Evolutionary conservation across 2,329 filamentous ascomycete genomes (phyloP).

Genomic region (Colletotrichum scovillei): DNA sequence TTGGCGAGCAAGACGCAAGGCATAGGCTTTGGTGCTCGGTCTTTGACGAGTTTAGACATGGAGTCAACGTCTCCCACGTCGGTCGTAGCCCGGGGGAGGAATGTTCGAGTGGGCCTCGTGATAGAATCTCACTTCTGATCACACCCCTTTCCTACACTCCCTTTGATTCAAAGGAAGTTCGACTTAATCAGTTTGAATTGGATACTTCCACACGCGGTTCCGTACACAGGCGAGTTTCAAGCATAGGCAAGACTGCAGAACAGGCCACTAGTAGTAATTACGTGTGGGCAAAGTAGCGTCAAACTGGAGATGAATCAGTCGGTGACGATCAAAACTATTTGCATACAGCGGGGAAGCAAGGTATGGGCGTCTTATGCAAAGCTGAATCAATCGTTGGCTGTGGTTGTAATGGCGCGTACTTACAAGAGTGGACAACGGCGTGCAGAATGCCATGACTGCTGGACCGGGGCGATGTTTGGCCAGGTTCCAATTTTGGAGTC

Average conservation of each 20-base stretch:
- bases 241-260: background rate
- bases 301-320: background rate
- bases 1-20: background rate
- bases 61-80: background rate
- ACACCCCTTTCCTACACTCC: background rate
- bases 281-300: background rate
- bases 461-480: background rate
- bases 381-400: conserved; percentile 1
- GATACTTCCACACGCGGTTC: background rate
- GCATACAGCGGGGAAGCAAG: background rate
- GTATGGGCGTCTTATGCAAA: background rate
- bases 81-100: background rate
- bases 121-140: background rate
- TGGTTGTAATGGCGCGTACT: background rate
- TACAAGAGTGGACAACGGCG: background rate
- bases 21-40: background rate
- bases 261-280: background rate
- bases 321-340: background rate
- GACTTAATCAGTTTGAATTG: background rate
- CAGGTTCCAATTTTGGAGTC: background rate
- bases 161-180: background rate
- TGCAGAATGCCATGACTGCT: conserved; percentile 4
- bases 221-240: background rate
- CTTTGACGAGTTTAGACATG: background rate
- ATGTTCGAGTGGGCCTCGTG: background rate